Base-by-base conservation (phyloP, 2,329 filamentous ascomycete species). In the Hypoxylon rubiginosum region DNA sequence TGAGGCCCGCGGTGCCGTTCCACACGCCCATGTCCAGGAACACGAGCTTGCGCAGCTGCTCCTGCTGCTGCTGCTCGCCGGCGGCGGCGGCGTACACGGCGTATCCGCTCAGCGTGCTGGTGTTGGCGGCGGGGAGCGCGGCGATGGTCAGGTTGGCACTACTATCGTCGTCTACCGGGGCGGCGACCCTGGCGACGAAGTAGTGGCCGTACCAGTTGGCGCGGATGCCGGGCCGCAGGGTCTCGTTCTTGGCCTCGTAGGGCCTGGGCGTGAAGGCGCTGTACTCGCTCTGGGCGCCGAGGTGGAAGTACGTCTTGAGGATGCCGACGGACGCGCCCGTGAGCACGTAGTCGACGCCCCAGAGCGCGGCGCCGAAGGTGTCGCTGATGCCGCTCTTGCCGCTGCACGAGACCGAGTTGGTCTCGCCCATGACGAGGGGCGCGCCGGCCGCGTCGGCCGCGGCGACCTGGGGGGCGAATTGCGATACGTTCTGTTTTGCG, bases 311-410 rank as follows among this genome's bases (percentile, higher is more conserved):
- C 0, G 77, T 70, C 73, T 76, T 77, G 49, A 71, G 66, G 21
- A 81, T 72, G 17, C 77, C 78, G 36, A 80, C 63, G 26, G 74
- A 71, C 1, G 79, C 78, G 43, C 75, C 78, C 53, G 72, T 69
- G 30, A 81, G 75, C 72, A 78, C 75, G 73, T 82, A 84, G 73
- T 85, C 83, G 28, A 83, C 75, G 55, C 78, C 78, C 83, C 83
- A 85, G 7, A 85, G 79, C 17, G 80, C 83, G 7, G 82, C 82
- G 52, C 83, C 83, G 63, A 83, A 83, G 0, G 82, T 83, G 62
- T 84, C 82, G 46, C 77, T 78, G 50, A 84, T 78, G 10, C 83
- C 82, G 15, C 75, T 74, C 4, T 73, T 72, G 52, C 80, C 80
- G 17, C 76, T 74, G 68, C 79, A 79, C 50, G 76, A 78, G n/a